Evolutionary conservation across 2,329 filamentous ascomycete genomes (phyloP).

Genomic region (Aureobasidium sp.): DNA sequence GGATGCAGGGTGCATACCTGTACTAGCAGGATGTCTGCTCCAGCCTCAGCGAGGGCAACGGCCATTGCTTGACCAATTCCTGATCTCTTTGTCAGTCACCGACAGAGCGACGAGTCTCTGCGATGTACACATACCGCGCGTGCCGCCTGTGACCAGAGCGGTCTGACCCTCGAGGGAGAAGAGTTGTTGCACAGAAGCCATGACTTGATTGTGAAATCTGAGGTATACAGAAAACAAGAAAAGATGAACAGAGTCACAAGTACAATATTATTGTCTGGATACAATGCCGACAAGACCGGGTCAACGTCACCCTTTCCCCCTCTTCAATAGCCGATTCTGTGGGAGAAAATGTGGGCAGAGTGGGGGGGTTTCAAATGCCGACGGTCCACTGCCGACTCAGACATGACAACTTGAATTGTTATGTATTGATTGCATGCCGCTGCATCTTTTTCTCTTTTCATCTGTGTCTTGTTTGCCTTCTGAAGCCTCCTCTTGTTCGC

Average conservation of each 20-base stretch:
- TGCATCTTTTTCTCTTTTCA: background rate
- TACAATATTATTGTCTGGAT: background rate
- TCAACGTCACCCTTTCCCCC: background rate
- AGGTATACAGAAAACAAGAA: background rate
- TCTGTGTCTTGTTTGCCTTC: background rate
- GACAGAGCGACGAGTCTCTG: slow-evolving; percentile 27
- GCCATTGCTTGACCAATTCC: slow-evolving; percentile 47
- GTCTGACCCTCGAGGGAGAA: slow-evolving; percentile 46
- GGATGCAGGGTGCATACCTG: slow-evolving; percentile 31
- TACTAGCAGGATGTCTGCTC: slow-evolving; percentile 45
- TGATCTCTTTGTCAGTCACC: background rate
- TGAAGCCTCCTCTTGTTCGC: background rate
- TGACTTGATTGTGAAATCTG: slow-evolving; percentile 11
- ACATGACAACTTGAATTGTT: background rate
- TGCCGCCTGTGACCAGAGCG: slow-evolving; percentile 45
- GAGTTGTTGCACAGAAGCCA: slow-evolving; percentile 36
- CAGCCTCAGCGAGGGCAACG: slow-evolving; percentile 44
- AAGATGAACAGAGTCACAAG: background rate
- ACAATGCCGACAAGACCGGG: background rate
- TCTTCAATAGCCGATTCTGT: slow-evolving; percentile 8
- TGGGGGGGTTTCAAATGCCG: slow-evolving; percentile 11
- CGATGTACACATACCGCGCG: slow-evolving; percentile 44
- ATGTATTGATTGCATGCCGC: background rate
- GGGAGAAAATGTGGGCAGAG: background rate
- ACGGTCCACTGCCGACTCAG: background rate